A percentile compares a stretch with the other conserved stretches of the same genome.
Conservation (phyloP, 2,329 filamentous ascomycete species). For the Paecilomyces formosus region DNA sequence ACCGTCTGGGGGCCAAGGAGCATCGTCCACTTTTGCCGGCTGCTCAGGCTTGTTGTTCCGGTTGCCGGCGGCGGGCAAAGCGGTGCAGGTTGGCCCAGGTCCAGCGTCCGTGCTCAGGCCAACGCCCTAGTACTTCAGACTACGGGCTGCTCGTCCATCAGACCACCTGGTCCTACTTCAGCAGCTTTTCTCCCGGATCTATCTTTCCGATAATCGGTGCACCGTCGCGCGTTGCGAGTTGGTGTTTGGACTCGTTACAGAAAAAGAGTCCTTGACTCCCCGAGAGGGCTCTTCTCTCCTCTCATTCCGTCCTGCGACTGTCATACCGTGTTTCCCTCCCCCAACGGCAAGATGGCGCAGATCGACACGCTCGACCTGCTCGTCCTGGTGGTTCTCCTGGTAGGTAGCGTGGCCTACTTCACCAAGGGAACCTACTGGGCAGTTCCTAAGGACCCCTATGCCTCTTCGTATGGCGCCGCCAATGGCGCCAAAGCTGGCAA, state of each 20-base stretch:
- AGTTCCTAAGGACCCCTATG: constrained; percentile 81
- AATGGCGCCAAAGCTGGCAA: constrained; percentile 70
- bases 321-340: constrained; percentile 5
- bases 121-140: not conserved
- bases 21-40: not conserved
- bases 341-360: constrained; percentile 66
- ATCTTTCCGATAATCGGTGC: not conserved
- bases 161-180: constrained; percentile 2
- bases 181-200: not conserved
- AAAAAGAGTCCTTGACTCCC: not conserved
- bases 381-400: constrained; percentile 76
- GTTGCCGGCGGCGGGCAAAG: not conserved
- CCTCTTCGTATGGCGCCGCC: constrained; percentile 55
- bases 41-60: not conserved
- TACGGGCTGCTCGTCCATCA: not conserved
- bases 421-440: constrained; percentile 96
- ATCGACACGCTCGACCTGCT: constrained; percentile 92
- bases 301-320: constrained; percentile 2
- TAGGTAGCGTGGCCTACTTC: constrained; percentile 90
- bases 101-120: not conserved
- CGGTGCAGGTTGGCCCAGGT: not conserved
- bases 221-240: not conserved
- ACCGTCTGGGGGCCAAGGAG: not conserved
- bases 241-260: not conserved
- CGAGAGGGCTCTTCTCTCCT: not conserved